A percentile compares a stretch with the other conserved stretches of the same genome.
Evolutionary conservation across 2,329 filamentous ascomycete genomes (phyloP).

Genomic region (Monilinia aucupariae): DNA sequence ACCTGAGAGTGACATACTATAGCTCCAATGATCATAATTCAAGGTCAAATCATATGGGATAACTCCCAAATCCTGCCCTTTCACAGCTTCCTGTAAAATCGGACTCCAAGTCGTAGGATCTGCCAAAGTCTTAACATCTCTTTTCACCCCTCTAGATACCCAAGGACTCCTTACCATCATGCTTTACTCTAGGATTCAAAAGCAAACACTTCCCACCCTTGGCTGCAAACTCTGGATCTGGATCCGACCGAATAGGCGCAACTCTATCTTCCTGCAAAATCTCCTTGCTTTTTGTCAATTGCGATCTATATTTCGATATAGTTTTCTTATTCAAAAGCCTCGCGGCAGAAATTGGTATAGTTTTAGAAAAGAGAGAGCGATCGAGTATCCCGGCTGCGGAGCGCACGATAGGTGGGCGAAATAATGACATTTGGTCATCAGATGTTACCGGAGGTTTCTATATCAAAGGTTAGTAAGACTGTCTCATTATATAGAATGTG

Average conservation of each 20-base stretch:
- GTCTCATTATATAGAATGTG: background rate
- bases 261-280: constrained; percentile 60
- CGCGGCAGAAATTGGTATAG: constrained; percentile 70
- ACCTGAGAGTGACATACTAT: constrained; percentile 50
- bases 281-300: constrained; percentile 61
- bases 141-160: background rate
- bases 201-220: constrained; percentile 58
- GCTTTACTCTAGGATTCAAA: constrained; percentile 51
- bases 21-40: constrained; percentile 81
- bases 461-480: constrained; percentile 10
- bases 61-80: constrained; percentile 62
- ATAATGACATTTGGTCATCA: constrained; percentile 48
- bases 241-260: constrained; percentile 57
- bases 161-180: constrained; percentile 39
- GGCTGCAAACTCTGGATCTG: constrained; percentile 47
- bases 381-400: constrained; percentile 65
- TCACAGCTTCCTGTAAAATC: constrained; percentile 61
- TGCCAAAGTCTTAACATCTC: constrained; percentile 33
- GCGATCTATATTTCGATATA: constrained; percentile 65
- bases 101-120: constrained; percentile 72
- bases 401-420: constrained; percentile 76
- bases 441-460: constrained; percentile 22
- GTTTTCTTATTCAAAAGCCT: constrained; percentile 68
- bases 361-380: constrained; percentile 74
- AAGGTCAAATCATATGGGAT: constrained; percentile 71